Evolutionary conservation across 768 basidiomycete species (phyloP).

Genomic region (Cubamyces sp.): DNA sequence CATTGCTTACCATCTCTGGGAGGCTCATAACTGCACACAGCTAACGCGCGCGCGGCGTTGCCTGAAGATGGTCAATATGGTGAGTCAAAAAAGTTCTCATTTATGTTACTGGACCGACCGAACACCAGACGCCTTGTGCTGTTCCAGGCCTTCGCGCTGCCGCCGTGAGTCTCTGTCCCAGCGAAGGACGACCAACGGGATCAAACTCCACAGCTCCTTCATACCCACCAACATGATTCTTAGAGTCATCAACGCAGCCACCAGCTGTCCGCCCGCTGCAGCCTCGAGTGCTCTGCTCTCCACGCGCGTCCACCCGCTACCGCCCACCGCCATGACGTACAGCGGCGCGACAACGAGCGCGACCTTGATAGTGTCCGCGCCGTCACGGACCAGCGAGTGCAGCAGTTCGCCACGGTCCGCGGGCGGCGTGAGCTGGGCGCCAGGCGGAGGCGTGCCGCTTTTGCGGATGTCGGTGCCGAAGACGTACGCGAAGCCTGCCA

Average conservation of each 20-base stretch:
- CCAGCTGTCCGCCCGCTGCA: conserved; percentile 21
- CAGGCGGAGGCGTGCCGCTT: conserved; percentile 5
- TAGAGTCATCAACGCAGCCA: conserved; percentile 20
- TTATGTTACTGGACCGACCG: no score
- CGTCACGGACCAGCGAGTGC: conserved; percentile 11
- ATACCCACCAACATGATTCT: conserved; percentile 12
- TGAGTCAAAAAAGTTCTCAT: no score
- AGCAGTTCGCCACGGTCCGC: neutral
- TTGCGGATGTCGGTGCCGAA: conserved; percentile 19
- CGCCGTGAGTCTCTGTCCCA: conserved; percentile 13
- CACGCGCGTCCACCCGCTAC: neutral
- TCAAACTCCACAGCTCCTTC: conserved; percentile 21
- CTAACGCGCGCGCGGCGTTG: no score
- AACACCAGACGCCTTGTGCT: no score
- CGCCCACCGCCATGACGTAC: conserved; percentile 15
- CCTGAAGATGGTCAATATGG: no score
- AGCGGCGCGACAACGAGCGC: conserved; percentile 18
- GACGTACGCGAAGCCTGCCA: conserved; percentile 11
- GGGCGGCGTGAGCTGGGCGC: neutral
- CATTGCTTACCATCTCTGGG: no score
- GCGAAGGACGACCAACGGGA: conserved; percentile 18
- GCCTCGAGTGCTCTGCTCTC: conserved; percentile 17
- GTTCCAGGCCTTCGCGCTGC: neutral
- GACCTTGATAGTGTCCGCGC: conserved; percentile 20
- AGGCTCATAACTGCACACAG: no score